phyloP scores from a whole-genome alignment of 345 rosid genomes.

The Eucalyptus pumila region DNA sequence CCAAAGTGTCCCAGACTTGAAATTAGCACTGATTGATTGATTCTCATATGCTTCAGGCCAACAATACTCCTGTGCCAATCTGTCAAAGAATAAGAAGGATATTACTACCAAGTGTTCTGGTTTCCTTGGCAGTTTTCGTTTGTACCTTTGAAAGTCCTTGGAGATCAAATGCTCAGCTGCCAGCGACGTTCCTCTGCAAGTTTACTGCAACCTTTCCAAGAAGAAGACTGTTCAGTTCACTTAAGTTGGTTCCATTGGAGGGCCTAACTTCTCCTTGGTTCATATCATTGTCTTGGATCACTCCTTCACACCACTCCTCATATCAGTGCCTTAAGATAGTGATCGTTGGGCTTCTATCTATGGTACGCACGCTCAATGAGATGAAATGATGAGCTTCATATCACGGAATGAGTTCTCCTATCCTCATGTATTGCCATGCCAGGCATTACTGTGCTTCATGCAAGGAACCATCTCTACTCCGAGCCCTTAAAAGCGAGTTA shows the following conservation, averaged over 20 bases:
- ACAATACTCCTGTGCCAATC: background rate
- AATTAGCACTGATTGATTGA: background rate
- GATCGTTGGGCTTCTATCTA: conserved; percentile 71
- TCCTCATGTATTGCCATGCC: conserved; percentile 43
- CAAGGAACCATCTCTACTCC: conserved; percentile 64
- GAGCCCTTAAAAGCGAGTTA: conserved; percentile 61
- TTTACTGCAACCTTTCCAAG: conserved; percentile 71
- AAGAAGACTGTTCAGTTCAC: conserved; percentile 44
- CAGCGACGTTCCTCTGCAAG: conserved; percentile 36
- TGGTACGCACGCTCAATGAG: background rate
- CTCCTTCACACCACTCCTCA: conserved; percentile 93
- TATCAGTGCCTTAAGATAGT: conserved; percentile 63
- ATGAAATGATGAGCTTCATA: background rate
- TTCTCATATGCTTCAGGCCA: background rate
- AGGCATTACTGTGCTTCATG: conserved; percentile 74
- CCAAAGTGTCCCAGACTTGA: background rate
- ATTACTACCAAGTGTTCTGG: background rate
- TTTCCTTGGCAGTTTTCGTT: background rate
- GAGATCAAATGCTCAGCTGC: conserved; percentile 53
- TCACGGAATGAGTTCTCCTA: conserved; percentile 38
- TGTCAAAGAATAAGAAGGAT: background rate
- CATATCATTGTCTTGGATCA: conserved; percentile 32
- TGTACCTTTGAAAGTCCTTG: conserved; percentile 68
- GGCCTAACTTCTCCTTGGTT: conserved; percentile 14
- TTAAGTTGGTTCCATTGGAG: conserved; percentile 17